Evolutionary conservation across 2,329 filamentous ascomycete genomes (phyloP), one percentile per base, ranked within the genome.

Genomic region (Zymoseptoria passerinii): DNA sequence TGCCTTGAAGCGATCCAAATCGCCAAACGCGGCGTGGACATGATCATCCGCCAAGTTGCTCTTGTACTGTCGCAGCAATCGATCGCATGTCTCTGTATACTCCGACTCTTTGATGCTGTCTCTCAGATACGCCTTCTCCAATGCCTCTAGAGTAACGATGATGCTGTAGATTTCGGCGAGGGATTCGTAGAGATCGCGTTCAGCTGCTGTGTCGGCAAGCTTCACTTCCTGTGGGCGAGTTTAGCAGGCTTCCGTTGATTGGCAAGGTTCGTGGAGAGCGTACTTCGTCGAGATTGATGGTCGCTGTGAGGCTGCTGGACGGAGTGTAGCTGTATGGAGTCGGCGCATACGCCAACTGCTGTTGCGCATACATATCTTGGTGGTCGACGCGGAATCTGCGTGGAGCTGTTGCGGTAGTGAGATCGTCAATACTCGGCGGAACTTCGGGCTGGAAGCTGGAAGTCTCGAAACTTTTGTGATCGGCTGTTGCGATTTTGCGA

Each of bases 161-260:
- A 99, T 97, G 76, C 92, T 96, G 76, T 97, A 99, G 23, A 99
- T 86, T 75, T 99, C 94, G 57, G 92, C 94, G 13, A 99, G 84
- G 1, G 94, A 97, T 71, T 97, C 94, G 73, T 96, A 90, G 1
- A 97, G 80, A 71, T 99, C 92, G 61, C 92, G 87, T 76, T 97
- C 92, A 48, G 89, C 87, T 66, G 89, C 86, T 20, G 87, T 95
- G 48, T 89, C 87, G 53, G 90, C 85, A 60, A 99, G 83, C 75
- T 96, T 96, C 67, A 96, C 91, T 80, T 97, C 94, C 88, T 96
- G 67, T 29, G 20, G 49, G 20, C 16, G 44, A 27, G 28, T n/a
- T 58, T 56, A 58, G 56, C 50, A 59, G 56, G 48, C 56, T 54
- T 44, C 53, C 50, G n/a, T 23, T 18, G 19, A 18, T 20, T 16